A percentile compares a stretch with the other conserved stretches of the same genome.
These are phyloP conservation scores for Oryza longistaminata DNA, from an alignment of 176 grass and related monocot species.

Conservation along the genomic window DNA sequence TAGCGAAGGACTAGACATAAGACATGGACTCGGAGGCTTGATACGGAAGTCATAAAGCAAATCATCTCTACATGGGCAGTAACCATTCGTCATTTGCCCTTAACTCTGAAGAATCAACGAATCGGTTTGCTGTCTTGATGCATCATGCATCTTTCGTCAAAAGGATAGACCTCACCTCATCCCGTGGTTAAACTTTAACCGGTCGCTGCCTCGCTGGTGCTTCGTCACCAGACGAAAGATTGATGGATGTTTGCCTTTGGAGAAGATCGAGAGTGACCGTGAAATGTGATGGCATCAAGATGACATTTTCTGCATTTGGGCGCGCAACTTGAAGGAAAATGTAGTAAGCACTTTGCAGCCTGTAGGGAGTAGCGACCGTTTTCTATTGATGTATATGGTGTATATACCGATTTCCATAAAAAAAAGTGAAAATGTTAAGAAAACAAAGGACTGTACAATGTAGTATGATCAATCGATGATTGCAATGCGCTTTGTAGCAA, in stretches of 20 bases:
- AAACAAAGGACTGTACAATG: neutral
- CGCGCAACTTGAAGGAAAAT: neutral
- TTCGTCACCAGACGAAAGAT: neutral
- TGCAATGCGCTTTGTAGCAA: neutral
- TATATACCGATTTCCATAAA: neutral
- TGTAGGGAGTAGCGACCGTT: neutral
- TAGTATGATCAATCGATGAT: neutral
- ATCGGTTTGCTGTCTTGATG: neutral
- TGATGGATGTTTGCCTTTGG: neutral
- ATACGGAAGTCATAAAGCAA: conserved; percentile 13
- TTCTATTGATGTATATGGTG: neutral
- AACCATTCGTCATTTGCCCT: neutral
- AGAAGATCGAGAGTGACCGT: neutral
- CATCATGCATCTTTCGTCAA: neutral
- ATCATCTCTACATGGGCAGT: neutral
- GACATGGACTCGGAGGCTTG: neutral
- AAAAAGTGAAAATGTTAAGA: neutral
- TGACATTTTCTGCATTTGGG: neutral
- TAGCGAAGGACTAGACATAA: neutral
- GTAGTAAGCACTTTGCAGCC: neutral
- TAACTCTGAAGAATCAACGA: neutral
- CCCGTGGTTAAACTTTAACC: conserved; percentile 7
- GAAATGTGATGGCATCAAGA: neutral
- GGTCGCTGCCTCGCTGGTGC: neutral
- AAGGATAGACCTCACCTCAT: neutral